Conservation (phyloP, 352 stramenopile genomes). For the Phytophthora lateralis region DNA sequence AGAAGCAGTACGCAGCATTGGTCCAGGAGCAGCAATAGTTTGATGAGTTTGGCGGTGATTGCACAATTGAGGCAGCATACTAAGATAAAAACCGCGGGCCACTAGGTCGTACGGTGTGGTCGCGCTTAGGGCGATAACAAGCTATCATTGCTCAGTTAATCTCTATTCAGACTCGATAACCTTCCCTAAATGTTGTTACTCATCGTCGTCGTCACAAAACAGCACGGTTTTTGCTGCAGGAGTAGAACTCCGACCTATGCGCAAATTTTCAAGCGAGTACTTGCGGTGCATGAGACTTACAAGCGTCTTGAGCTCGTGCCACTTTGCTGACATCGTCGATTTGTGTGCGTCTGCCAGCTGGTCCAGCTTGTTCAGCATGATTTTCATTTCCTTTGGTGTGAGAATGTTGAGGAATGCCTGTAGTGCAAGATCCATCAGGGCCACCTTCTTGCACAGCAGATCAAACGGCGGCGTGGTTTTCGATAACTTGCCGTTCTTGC, state of each 20-base stretch:
- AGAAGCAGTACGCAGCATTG: conserved; percentile 76
- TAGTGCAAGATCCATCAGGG: conserved; percentile 82
- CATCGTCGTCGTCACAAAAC: conserved; percentile 44
- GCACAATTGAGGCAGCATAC: neutral
- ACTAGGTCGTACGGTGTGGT: no score
- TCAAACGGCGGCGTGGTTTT: conserved; percentile 61
- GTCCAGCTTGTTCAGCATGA: conserved; percentile 78
- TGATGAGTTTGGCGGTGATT: no score
- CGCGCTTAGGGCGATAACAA: neutral
- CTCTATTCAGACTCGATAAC: conserved; percentile 12
- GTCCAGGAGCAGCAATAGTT: conserved; percentile 34
- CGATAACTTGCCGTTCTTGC: conserved; percentile 41
- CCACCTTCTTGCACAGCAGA: conserved; percentile 83
- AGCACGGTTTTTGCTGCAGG: conserved; percentile 49
- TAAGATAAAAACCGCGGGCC: neutral
- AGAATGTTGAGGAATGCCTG: conserved; percentile 81
- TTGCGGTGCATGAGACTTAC: conserved; percentile 87
- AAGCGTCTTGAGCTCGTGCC: conserved; percentile 88
- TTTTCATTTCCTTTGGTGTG: conserved; percentile 67
- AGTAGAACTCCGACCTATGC: conserved; percentile 53
- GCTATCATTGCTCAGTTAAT: conserved; percentile 6
- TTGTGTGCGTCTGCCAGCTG: conserved; percentile 72
- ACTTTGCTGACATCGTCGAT: conserved; percentile 83
- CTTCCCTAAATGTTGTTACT: conserved; percentile 1
- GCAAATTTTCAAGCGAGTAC: conserved; percentile 81